Base-by-base conservation (phyloP, 345 rosid species). In the Firmiana major region DNA sequence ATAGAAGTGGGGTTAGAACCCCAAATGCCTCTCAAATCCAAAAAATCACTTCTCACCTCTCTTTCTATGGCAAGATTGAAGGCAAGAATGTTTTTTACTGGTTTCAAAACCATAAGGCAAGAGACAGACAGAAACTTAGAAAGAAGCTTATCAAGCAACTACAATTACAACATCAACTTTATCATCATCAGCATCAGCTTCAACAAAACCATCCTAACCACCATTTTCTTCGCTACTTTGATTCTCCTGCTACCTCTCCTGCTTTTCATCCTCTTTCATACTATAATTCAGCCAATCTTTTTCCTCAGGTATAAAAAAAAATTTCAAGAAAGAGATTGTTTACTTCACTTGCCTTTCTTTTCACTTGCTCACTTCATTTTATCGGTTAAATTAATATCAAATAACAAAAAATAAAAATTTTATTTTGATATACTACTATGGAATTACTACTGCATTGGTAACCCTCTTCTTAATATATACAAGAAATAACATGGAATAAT, bases 101-200 rank as follows among this genome's bases (percentile, higher is more conserved):
- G 99, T 95, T 95, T 54, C 99, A 95, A 77, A 95, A 95, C 87
- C 98, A 95, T 75, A 95, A 95, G 88, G 99, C 99, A 1, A 90
- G 99, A 79, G 98, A 95, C 66, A 86, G 94, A 67, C 97, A 88
- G 60, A 77, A 77, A 57, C 79, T 93, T 60, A 85, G 98, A 78
- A 91, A 88, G 87, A 93, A 91, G 76, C 88, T 91, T 9, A 80
- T 84, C 9, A 90, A 88, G 81, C 97, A 94, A 81, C 91, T 90
- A 40, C 97, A 90, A 16, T 83, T 70, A 1, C 94, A 87, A 54
- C 93, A 87, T 17, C 92, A 88, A 42, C 87, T 54, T 34, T 71
- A 82, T 26, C 65, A 68, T 16, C 55, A 51, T 31, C 77, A 16
- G 6, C 77, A 74, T 34, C 78, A 46, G 13, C 75, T 71, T 22